Evolutionary conservation across 495 filamentous ascomycete species (phyloP), one percentile per base, ranked within the genome.

Genomic region (Aspergillus panamensis): DNA sequence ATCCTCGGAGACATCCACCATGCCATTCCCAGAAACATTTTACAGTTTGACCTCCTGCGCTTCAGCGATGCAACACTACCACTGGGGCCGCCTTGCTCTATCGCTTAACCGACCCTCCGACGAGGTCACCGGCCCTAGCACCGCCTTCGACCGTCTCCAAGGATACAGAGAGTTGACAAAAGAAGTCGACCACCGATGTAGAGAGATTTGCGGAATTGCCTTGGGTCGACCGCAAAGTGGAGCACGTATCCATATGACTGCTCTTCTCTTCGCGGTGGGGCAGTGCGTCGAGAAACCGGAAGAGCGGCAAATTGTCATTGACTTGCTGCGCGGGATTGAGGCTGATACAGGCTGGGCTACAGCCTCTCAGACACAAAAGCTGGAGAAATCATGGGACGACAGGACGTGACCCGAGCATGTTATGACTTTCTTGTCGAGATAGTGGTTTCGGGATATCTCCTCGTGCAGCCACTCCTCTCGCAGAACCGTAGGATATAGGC

Each of bases 141-240:
- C 70, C 5, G 71, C 74, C 0, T 77, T 74, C 49, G 73, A 77
- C 52, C 71, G 74, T 4, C 57, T 78, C 3, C 71, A 74, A 33
- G 66, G 68, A 2, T 76, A 77, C 30, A 62, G 75, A 8, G 74
- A 77, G 48, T 58, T 78, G 14, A 76, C 73, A 3, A 77, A 77
- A 33, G 73, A 78, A 49, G 73, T 75, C 8, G 75, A 78, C 42
- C 71, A 69, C 48, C 73, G 75, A 10, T 62, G 66, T 53, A 66
- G 69, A 3, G 73, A 77, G 48, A 65, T 77, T 10, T 69, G 66
- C 39, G 74, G 75, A 1, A 72, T 76, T 53, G 72, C 74, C 7
- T 52, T 77, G 30, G 73, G 70, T 16, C 62, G 73, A 14, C 74
- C 75, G 9, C 67, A 66, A 10, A 63, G 63, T 29, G 72, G 60